Conservation (phyloP, 345 rosid genomes). For the Eucalyptus brandiana region DNA sequence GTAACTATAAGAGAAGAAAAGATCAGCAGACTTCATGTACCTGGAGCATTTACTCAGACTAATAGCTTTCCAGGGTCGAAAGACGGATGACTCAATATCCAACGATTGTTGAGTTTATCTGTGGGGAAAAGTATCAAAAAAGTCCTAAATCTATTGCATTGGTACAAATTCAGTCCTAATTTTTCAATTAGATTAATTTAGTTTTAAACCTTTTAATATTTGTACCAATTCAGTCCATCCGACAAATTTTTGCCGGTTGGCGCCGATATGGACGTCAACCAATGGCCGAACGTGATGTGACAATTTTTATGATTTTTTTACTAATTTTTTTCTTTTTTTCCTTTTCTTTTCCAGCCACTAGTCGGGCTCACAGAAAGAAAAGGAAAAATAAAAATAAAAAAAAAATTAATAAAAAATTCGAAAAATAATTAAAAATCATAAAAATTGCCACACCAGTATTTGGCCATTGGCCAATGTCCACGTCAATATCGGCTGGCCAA, state of each 20-base stretch:
- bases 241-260: fast-evolving
- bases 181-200: too few species aligned
- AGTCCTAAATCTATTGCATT: fast-evolving
- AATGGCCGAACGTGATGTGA: fast-evolving
- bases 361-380: fast-evolving
- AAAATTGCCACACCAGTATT: fast-evolving
- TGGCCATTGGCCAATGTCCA: fast-evolving
- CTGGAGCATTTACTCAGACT: not conserved
- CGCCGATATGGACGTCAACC: fast-evolving
- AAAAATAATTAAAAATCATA: too few species aligned
- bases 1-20: not conserved
- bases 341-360: too few species aligned
- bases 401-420: too few species aligned
- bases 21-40: not conserved
- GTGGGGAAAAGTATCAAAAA: not conserved
- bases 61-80: not conserved
- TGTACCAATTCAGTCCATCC: fast-evolving
- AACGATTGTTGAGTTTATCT: not conserved
- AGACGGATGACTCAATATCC: not conserved
- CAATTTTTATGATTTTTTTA: too few species aligned
- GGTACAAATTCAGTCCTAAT: fast-evolving
- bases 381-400: too few species aligned
- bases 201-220: fast-evolving
- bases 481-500: fast-evolving
- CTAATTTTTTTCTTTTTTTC: too few species aligned